These are phyloP conservation scores for Fusarium oligoseptatum DNA, from an alignment of 2,329 filamentous ascomycete genomes.

Conservation along the genomic window DNA sequence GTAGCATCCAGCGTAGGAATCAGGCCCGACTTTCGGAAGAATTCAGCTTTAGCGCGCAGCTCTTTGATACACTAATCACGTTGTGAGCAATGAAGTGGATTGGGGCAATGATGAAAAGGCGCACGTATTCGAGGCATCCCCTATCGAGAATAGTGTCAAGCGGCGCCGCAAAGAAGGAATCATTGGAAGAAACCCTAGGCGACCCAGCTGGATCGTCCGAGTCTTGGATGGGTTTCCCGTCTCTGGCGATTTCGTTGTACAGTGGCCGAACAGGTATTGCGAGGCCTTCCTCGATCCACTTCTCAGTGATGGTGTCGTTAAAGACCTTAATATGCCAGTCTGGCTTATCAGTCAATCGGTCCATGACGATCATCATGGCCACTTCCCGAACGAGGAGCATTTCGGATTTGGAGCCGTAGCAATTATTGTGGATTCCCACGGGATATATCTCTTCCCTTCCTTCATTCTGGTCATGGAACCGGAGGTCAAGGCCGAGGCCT, in stretches of 20 bases:
- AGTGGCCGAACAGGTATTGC: slow-evolving; percentile 13
- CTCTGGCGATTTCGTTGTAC: slow-evolving; percentile 13
- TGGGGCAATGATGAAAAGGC: neutral
- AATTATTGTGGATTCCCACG: neutral
- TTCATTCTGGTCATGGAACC: neutral
- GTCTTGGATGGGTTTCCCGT: neutral
- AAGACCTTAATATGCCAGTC: slow-evolving; percentile 44
- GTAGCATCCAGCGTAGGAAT: slow-evolving; percentile 48
- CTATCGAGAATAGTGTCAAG: slow-evolving; percentile 25
- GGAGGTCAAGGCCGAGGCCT: slow-evolving; percentile 16
- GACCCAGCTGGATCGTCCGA: neutral
- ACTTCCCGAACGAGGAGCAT: slow-evolving; percentile 33
- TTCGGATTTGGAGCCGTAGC: neutral
- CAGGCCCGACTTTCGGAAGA: slow-evolving; percentile 54
- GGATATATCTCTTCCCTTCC: neutral
- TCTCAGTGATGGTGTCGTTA: slow-evolving; percentile 10
- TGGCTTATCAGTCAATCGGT: slow-evolving; percentile 45
- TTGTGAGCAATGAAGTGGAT: neutral
- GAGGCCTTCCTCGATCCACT: slow-evolving; percentile 35
- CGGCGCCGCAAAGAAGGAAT: neutral
- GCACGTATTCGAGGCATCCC: slow-evolving; percentile 34
- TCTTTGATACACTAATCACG: slow-evolving; percentile 51
- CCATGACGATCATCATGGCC: slow-evolving; percentile 47
- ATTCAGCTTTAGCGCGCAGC: slow-evolving; percentile 60
- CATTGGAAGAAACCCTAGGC: neutral